Base-by-base conservation (phyloP, 192 early-diverging fungal species). In the Chytriomyces hyalinus region DNA sequence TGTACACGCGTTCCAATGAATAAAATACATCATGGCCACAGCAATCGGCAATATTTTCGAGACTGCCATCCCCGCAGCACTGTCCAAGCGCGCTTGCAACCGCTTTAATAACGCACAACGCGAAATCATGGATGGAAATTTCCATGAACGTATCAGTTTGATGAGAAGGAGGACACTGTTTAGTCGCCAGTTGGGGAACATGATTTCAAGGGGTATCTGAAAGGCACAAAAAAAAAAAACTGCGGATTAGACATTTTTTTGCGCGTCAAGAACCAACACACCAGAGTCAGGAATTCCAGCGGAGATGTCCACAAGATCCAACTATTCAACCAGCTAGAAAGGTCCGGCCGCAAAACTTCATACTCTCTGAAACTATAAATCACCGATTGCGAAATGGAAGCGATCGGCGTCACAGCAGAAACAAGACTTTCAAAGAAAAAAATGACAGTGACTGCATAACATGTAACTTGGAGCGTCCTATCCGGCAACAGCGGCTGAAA, bases 311-410 rank as follows among this genome's bases (percentile, higher is more conserved):
- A 36, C 36, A 36, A 36, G 36, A 36, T 36, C 36, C 36, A 36
- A 36, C 36, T 36, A 36, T 36, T 36, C 36, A 36, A 36, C 65
- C 65, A 67, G 10, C 10, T 15, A 9, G 8, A 15, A 9, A 67
- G 22, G 11, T 28, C n/a, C 10, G 65, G 65, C 45, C 65, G 43
- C 44, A 47, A n/a, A 15, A 22, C 24, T 47, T 67, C 65, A 43
- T 67, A 67, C 45, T 67, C 65, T 36, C 65, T 28, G 65, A 67
- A 47, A 46, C 65, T 67, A 46, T 67, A 67, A 22, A 67, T 67
- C 17, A 46, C 44, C 26, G 65, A 47, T 36, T 67, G 43, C 2
- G 36, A 8, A 67, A 67, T 11, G 13, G 10, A 7, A 15, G 65
- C 43, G 6, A 47, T 9, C 10, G 65, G 65, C 3, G 65, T 67